Conservation (phyloP, 495 filamentous ascomycete species). For the Trichoderma erinaceum region DNA sequence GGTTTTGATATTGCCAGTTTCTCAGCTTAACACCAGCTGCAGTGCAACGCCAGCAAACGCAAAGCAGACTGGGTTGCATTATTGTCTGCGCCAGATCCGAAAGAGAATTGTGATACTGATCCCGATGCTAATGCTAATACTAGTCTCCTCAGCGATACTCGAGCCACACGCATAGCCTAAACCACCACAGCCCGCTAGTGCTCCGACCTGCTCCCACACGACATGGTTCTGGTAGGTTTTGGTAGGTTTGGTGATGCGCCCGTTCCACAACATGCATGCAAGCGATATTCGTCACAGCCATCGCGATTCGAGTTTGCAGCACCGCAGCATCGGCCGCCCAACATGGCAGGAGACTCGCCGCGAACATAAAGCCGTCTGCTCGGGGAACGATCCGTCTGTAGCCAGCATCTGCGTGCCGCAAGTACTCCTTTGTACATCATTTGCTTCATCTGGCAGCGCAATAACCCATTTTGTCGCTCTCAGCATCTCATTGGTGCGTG, state of each 20-base stretch:
- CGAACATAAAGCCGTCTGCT: neutral
- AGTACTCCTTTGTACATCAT: neutral
- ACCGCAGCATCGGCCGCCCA: neutral
- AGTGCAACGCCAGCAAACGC: no score
- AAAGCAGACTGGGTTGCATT: no score
- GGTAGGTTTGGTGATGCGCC: constrained; percentile 6
- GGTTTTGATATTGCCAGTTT: neutral
- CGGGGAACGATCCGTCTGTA: neutral
- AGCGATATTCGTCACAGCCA: constrained; percentile 3
- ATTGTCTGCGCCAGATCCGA: no score
- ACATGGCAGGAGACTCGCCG: neutral
- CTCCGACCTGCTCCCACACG: neutral
- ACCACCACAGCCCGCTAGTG: neutral
- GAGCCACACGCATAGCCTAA: neutral
- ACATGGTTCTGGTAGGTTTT: neutral
- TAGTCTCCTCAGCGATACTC: no score
- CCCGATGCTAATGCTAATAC: no score
- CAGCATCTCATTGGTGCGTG: neutral
- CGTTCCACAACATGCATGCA: constrained; percentile 6
- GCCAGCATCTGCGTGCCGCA: neutral
- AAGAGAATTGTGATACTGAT: no score
- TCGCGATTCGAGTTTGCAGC: neutral
- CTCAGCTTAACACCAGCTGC: neutral
- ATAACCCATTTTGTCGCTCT: neutral
- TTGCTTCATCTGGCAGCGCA: neutral